Evolutionary conservation across 2,329 filamentous ascomycete genomes (phyloP).

Genomic region (Ophiostoma montium): DNA sequence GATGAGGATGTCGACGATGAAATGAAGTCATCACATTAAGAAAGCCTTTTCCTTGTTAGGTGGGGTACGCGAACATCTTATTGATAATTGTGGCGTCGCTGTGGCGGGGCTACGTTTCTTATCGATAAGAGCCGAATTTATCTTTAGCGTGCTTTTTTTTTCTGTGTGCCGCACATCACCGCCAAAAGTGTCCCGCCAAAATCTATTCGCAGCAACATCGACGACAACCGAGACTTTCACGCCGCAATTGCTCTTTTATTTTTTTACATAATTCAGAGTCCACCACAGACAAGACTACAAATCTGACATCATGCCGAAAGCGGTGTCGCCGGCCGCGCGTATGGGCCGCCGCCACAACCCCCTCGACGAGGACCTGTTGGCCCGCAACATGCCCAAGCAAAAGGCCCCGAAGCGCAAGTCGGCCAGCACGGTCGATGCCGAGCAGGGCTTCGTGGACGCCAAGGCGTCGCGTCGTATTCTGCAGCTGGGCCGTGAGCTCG

Average conservation of each 20-base stretch:
- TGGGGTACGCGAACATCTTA: conserved; percentile 4
- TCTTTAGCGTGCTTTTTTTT: conserved; percentile 8
- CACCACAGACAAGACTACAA: conserved; percentile 12
- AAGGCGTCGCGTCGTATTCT: conserved; percentile 82
- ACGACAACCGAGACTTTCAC: too few relatives aligned
- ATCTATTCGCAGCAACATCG: neutral
- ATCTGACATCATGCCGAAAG: conserved; percentile 57
- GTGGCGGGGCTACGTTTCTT: conserved; percentile 5
- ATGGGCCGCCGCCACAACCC: conserved; percentile 69
- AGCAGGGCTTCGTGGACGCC: conserved; percentile 68
- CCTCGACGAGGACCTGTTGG: conserved; percentile 72
- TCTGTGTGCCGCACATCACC: conserved; percentile 7
- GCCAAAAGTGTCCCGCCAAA: conserved; percentile 7
- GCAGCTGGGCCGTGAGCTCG: conserved; percentile 75
- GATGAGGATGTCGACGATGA: neutral
- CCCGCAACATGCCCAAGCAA: conserved; percentile 56
- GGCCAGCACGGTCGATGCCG: conserved; percentile 43
- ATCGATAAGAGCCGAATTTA: conserved; percentile 5
- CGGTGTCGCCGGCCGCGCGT: conserved; percentile 43
- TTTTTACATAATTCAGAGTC: too few relatives aligned
- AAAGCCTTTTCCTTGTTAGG: conserved; percentile 5
- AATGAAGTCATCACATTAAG: conserved; percentile 9
- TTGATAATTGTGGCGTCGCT: conserved; percentile 5
- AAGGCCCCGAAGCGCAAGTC: conserved; percentile 59
- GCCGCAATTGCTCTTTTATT: too few relatives aligned